Conservation (phyloP, 2,329 filamentous ascomycete species). For the Aspergillus pseudotamarii region DNA sequence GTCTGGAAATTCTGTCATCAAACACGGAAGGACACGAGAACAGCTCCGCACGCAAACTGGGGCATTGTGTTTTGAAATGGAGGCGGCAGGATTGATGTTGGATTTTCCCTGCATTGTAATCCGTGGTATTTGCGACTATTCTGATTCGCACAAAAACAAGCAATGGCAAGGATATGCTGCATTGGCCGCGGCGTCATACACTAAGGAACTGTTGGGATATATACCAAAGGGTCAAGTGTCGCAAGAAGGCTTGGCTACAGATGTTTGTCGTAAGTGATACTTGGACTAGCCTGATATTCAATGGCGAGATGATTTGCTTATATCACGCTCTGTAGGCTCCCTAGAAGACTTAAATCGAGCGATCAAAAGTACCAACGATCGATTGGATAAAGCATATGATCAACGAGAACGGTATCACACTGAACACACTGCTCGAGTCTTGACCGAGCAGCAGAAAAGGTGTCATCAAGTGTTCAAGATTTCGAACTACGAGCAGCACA, state of each 20-base stretch:
- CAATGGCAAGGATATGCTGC: slow-evolving; percentile 22
- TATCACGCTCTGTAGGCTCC: too few species aligned
- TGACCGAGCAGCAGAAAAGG: too few species aligned
- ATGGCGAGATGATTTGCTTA: not conserved
- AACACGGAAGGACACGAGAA: too few species aligned
- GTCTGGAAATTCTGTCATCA: too few species aligned
- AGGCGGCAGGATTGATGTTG: too few species aligned
- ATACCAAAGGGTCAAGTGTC: slow-evolving; percentile 5
- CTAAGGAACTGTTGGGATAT: slow-evolving; percentile 21
- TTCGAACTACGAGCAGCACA: too few species aligned
- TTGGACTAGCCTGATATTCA: not conserved
- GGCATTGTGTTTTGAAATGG: too few species aligned
- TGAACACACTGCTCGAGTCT: too few species aligned
- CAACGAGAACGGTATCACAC: too few species aligned
- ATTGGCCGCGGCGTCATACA: slow-evolving; percentile 17
- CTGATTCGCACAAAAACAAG: slow-evolving; percentile 16
- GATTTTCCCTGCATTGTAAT: too few species aligned
- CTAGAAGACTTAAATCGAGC: not conserved
- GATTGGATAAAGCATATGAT: slow-evolving; percentile 10
- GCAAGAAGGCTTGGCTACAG: slow-evolving; percentile 7
- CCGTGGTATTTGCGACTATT: slow-evolving; percentile 3
- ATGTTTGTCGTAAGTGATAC: slow-evolving; percentile 5
- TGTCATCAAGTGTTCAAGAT: too few species aligned
- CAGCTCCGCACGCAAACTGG: too few species aligned
- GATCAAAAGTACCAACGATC: not conserved